Evolutionary conservation across 2,329 filamentous ascomycete species (phyloP), one percentile per base, ranked within the genome.

Genomic region (Xylariales sp.): DNA sequence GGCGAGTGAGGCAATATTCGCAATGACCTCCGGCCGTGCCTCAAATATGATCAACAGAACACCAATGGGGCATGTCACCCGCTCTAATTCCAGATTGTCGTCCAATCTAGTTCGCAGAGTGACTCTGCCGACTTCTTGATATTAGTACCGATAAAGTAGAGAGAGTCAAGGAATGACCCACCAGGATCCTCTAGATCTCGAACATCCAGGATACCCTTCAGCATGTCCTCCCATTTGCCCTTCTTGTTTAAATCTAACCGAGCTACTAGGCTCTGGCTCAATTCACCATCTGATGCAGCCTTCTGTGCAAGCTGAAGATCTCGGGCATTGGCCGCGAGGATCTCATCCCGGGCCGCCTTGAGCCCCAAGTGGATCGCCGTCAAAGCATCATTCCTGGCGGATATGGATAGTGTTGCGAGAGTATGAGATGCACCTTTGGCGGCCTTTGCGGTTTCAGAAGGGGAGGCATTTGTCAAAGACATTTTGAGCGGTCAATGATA

Each of bases 11-110:
- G 93, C 89, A 58, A 98, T 97, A 64, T 98, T 98, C 59, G 91
- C 93, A 58, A 98, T 96, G 50, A 98, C 93, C 67, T 98, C 93
- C 5, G 93, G 93, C 6, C 93, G 85, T 25, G 93, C 93, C 68
- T 98, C 93, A 59, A 98, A 98, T 58, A 98, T 97, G 66, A 98
- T 93, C 51, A 98, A 78, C 31, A 98, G 78, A n/a, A 97, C 90
- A 45, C 93, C 93, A 53, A 98, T 97, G 5, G 93, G 93, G 60
- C 88, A 95, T 29, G 88, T 89, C 34, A 95, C 86, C 48, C 90
- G 82, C 60, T 95, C 88, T 45, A 98, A 76, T 39, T 84, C 75
- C 40, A 98, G 76, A 40, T 83, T 85, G 52, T 96, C 86, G 62
- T 97, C 93, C 9, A 98, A 76, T 43, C 83, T 78, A 32, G 89